These are phyloP conservation scores for Penicillium sp. DNA, from an alignment of 2,329 filamentous ascomycete species.

Conservation along the genomic window DNA sequence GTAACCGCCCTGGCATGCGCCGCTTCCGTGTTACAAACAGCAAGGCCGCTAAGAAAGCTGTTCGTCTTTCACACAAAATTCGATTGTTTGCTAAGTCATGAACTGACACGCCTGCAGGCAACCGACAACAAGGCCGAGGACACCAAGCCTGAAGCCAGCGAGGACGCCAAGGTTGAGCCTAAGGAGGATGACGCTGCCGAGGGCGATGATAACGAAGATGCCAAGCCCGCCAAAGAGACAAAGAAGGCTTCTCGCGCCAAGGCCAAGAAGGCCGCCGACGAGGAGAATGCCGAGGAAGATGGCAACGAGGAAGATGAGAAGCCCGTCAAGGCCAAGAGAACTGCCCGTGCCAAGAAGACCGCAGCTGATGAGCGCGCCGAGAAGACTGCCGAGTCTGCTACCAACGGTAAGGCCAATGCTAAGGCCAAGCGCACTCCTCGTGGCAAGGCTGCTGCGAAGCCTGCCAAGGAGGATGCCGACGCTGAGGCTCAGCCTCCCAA, in stretches of 20 bases:
- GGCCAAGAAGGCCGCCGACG: conserved; percentile 11
- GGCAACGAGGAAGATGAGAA: conserved; percentile 10
- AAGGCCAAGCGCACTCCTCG: conserved; percentile 2
- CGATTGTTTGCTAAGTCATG: background rate
- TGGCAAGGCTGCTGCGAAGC: background rate
- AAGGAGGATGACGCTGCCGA: background rate
- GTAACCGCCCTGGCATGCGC: conserved; percentile 68
- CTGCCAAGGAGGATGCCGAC: conserved; percentile 4
- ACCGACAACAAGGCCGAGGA: background rate
- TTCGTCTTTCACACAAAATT: background rate
- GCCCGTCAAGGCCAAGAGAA: conserved; percentile 5
- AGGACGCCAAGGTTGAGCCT: background rate
- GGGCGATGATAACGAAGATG: too few species aligned
- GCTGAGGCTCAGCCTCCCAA: conserved; percentile 20
- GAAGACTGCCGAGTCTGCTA: background rate
- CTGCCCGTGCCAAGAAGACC: conserved; percentile 16
- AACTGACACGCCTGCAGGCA: background rate
- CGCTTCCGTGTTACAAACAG: conserved; percentile 57
- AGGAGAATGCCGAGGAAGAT: background rate
- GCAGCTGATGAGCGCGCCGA: conserved; percentile 9
- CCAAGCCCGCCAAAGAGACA: background rate
- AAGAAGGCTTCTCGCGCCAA: conserved; percentile 12
- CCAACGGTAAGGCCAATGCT: background rate
- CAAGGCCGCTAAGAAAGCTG: conserved; percentile 1
- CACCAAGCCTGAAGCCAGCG: conserved; percentile 10